phyloP scores from a whole-genome alignment of 768 basidiomycete genomes.

The Termitomyces sp. region DNA sequence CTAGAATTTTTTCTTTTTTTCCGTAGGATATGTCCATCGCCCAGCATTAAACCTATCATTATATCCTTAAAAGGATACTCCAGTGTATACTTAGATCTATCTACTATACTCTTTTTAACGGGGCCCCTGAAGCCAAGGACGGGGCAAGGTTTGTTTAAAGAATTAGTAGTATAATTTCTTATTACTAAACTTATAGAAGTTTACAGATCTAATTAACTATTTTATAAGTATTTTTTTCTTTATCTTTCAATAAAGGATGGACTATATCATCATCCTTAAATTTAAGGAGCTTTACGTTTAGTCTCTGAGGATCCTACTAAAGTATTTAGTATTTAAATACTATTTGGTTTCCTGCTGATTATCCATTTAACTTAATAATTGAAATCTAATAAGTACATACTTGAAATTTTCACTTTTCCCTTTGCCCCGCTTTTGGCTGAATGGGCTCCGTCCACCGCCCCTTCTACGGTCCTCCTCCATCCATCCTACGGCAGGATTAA shows the following conservation, averaged over 20 bases:
- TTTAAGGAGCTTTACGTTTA: constrained; percentile 9
- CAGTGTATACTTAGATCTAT: neutral
- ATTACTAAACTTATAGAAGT: constrained; percentile 3
- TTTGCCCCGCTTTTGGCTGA: too few relatives aligned
- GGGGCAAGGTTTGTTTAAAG: too few relatives aligned
- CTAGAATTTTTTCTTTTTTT: too few relatives aligned
- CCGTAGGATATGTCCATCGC: too few relatives aligned
- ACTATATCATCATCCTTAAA: constrained; percentile 11
- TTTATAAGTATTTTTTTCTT: neutral
- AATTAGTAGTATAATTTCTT: constrained; percentile 6
- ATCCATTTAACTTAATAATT: constrained; percentile 11
- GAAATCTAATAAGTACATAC: constrained; percentile 2
- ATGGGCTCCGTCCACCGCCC: too few relatives aligned
- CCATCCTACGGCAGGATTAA: too few relatives aligned
- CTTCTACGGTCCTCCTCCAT: too few relatives aligned
- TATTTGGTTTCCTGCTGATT: constrained; percentile 12
- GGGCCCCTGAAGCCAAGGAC: too few relatives aligned
- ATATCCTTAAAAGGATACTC: neutral
- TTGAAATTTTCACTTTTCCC: constrained; percentile 11
- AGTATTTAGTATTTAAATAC: constrained; percentile 5
- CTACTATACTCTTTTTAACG: constrained; percentile 1
- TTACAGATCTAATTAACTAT: neutral
- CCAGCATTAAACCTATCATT: too few relatives aligned
- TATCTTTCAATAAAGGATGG: constrained; percentile 6
- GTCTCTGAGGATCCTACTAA: constrained; percentile 11